A percentile compares a stretch with the other conserved stretches of the same genome.
These are phyloP conservation scores for Sphaerosporella brunnea DNA, from an alignment of 495 filamentous ascomycete species.

Conservation along the genomic window DNA sequence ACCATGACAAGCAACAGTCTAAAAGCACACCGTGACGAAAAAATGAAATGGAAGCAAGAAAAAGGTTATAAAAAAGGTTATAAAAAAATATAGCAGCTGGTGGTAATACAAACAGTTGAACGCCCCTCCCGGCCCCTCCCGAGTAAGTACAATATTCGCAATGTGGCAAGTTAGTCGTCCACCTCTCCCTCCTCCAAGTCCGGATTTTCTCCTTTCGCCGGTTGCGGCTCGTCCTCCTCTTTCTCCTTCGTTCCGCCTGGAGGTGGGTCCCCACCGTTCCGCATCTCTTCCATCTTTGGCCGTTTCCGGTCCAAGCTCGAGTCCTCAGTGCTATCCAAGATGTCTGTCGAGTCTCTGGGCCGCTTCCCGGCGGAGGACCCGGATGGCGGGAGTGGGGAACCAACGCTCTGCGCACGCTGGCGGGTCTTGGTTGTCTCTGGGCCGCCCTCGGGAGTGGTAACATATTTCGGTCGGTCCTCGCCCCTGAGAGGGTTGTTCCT, in stretches of 20 bases:
- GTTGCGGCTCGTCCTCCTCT: neutral
- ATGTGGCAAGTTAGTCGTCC: constrained; percentile 16
- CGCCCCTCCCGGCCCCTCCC: neutral
- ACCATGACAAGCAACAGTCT: neutral
- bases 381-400: constrained; percentile 16
- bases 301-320: neutral
- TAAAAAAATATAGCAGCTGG: neutral
- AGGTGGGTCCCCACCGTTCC: constrained; percentile 1
- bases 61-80: too few species aligned
- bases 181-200: constrained; percentile 24
- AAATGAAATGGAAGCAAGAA: too few species aligned
- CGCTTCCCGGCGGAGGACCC: too few species aligned
- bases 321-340: neutral
- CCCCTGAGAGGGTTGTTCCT: constrained; percentile 25
- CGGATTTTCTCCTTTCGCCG: neutral
- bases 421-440: constrained; percentile 27
- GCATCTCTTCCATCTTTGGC: neutral
- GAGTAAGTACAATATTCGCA: neutral
- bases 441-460: constrained; percentile 23
- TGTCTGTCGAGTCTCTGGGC: constrained; percentile 5
- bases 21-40: too few species aligned
- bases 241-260: neutral
- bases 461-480: constrained; percentile 21
- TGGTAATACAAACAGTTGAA: constrained; percentile 1
- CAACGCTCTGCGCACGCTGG: constrained; percentile 24